Base-by-base conservation (phyloP, 768 basidiomycete genomes). In the Collybia mongolica region DNA sequence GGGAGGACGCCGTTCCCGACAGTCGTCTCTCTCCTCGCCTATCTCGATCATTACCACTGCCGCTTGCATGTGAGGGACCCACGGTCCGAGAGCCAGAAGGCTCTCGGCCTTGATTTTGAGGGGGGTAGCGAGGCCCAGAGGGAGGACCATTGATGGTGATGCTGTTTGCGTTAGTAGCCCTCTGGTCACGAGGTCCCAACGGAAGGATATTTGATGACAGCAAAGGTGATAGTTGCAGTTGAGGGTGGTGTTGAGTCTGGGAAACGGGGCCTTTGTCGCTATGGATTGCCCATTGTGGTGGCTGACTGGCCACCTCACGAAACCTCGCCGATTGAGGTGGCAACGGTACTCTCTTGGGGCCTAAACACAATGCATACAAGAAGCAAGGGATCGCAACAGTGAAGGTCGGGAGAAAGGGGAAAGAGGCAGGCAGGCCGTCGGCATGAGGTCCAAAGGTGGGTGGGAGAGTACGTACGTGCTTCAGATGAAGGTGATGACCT, bases 261-360 rank as follows among this genome's bases (percentile, higher is more conserved):
- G 45, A 43, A 22, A 32, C 18, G 2, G 29, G 14, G 9, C 43
- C 52, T 15, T 51, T 52, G 26, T 39, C 37, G 15, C 12, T 39
- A 22, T 9, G 20, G 22, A 40, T 50, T 35, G 14, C 43, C 45
- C 41, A 40, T 41, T 46, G 51, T 3, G 32, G 32, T 41, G 54
- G 55, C 40, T 42, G 51, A 40, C 26, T 48, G 2, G 52, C 38
- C 22, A 54, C 55, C 44, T 68, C 67, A 14, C 64, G 67, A 50
- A 74, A 79, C 6, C 68, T 67, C 17, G 64, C 59, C 4, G 58
- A 54, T 59, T 81, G 79, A 9, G 77, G 72, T 2, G 77, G 76
- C 9, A 81, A 63, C 0, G 77, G 79, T 1, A 54, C 59, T 46
- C 79, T 67, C 53, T 65, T 72, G 14, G 68, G 74, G 62, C 66